Base-by-base conservation (phyloP, 495 filamentous ascomycete species). In the Gamarada debralockiae region DNA sequence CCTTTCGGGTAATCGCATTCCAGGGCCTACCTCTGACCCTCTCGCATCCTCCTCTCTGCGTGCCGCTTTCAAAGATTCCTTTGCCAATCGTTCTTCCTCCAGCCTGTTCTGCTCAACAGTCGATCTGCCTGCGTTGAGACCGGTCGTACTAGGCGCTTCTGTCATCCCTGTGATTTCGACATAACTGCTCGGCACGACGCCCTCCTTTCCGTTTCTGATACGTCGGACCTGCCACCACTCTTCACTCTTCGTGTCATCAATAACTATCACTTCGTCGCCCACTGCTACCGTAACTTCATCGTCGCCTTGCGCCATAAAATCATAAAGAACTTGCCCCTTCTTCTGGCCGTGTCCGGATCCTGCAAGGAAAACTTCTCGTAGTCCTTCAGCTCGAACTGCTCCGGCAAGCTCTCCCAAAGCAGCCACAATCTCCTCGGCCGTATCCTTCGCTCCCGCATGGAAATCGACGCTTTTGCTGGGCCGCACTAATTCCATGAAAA, bases 201-300 rank as follows among this genome's bases (percentile, higher is more conserved):
- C 95, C 65, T 95, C 89, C 63, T 88, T 89, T 41, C 89, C 88
- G 66, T 92, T 97, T 72, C 90, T 91, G 43, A 95, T 56, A 25
- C 91, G 81, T 42, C 87, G 82, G 10, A 99, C 91, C 76, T 91
- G 87, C 92, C 95, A 97, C 93, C 93, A 99, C 65, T 99, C 93
- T 40, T 96, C 91, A 47, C 91, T 96, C 68, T 88, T 90, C 50
- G 74, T 81, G 65, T 95, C 91, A 63, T 99, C 92, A 34, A 97
- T 61, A 47, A 99, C 75, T 44, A 95, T 71, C 22, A 99, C 92
- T 64, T 97, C 93, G 63, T 99, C 95, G 12, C 84, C 92, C 44
- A 85, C 80, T 13, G 75, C 83, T 37, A 99, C 93, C 0, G 90
- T 96, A 45, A 99, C 93, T 69, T 99, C 93, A 65, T 97, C 93